A percentile compares a stretch with the other conserved stretches of the same genome.
Conservation (phyloP, 257 asterid genomes). For the Phtheirospermum japonicum region DNA sequence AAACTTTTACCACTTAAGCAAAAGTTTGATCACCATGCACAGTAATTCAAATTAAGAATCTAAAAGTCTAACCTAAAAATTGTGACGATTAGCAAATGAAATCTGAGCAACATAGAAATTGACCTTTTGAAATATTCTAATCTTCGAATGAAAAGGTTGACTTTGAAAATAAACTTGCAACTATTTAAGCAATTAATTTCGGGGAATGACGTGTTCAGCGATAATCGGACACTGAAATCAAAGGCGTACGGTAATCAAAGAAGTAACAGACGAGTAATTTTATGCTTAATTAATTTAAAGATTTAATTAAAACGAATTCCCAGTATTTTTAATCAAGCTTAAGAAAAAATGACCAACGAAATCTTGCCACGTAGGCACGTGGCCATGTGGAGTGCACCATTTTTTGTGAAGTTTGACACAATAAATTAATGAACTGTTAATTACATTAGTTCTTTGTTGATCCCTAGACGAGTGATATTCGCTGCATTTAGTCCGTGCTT, state of each 20-base stretch:
- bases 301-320: neutral
- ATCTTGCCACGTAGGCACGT: conserved; percentile 36
- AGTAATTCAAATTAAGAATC: too few species aligned
- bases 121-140: conserved; percentile 23
- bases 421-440: conserved; percentile 21
- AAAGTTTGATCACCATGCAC: too few species aligned
- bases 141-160: conserved; percentile 34
- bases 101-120: conserved; percentile 17
- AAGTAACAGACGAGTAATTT: neutral
- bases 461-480: conserved; percentile 51
- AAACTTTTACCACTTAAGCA: too few species aligned
- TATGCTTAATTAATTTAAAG: neutral
- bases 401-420: conserved; percentile 15
- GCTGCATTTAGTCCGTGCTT: conserved; percentile 36
- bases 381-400: conserved; percentile 37
- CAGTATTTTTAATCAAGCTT: neutral
- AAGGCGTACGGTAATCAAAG: conserved; percentile 5
- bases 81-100: conserved; percentile 1
- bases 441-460: conserved; percentile 41
- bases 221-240: conserved; percentile 25
- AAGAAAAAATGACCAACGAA: conserved; percentile 5
- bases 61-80: too few species aligned
- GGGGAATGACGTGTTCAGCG: conserved; percentile 28
- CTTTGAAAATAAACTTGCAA: conserved; percentile 28
- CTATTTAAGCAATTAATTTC: conserved; percentile 21